phyloP scores from a whole-genome alignment of 257 asterid genomes.

The Jaltomata sinuosa region DNA sequence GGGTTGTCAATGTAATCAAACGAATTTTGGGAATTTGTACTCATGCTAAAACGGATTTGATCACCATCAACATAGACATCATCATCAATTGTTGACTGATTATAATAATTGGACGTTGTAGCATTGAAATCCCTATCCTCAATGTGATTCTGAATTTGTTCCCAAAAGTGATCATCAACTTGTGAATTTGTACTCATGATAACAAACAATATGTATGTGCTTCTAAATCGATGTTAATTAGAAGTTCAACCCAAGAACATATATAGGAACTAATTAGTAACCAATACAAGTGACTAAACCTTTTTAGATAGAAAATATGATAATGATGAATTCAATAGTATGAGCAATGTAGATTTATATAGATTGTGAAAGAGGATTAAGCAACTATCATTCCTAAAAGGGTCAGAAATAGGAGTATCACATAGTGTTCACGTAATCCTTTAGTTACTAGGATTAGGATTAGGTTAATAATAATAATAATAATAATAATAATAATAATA shows the following conservation, averaged over 20 bases:
- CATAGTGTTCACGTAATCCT: not conserved
- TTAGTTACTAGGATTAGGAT: not conserved
- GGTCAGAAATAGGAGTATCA: not conserved
- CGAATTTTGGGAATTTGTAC: too few relatives aligned
- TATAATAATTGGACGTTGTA: not conserved
- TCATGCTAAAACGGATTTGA: too few relatives aligned
- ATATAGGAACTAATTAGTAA: not conserved
- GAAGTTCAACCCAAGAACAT: too few relatives aligned
- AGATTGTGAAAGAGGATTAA: not conserved
- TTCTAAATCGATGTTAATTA: not conserved
- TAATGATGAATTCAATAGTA: not conserved
- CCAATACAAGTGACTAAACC: not conserved
- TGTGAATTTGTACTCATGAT: not conserved
- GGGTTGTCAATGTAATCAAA: too few relatives aligned
- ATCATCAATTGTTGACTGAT: too few relatives aligned
- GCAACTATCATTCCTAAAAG: not conserved
- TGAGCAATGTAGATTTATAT: not conserved
- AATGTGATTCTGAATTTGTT: not conserved
- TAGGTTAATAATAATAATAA: too few relatives aligned
- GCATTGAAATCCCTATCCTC: not conserved
- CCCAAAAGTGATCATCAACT: not conserved
- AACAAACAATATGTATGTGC: not conserved
- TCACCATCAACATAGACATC: too few relatives aligned
- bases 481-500: too few relatives aligned
- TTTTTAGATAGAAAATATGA: not conserved